These are phyloP conservation scores for Picea abies DNA, from an alignment of 83 land plant genomes.

Conservation along the genomic window DNA sequence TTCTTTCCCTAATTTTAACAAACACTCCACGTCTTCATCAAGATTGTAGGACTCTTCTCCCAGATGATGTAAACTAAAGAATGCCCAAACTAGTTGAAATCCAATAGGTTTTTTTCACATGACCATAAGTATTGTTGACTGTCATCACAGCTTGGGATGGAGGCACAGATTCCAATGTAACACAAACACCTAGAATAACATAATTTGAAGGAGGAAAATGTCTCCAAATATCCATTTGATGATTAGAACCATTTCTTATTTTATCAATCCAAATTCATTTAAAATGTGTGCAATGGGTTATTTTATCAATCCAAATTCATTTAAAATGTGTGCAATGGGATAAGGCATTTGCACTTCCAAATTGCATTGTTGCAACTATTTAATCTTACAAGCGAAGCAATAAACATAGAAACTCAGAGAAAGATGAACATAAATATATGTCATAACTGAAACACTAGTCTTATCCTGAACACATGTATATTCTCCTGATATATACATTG, in stretches of 20 bases:
- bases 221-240: constrained; percentile 83
- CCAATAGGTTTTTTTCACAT: constrained; percentile 76
- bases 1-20: no score
- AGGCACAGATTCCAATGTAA: constrained; percentile 84
- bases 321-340: constrained; percentile 84
- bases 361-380: constrained; percentile 60
- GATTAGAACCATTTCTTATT: constrained; percentile 48
- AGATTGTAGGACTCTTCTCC: constrained; percentile 14
- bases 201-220: constrained; percentile 90
- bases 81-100: constrained; percentile 67
- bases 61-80: constrained; percentile 30
- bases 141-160: constrained; percentile 95
- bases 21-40: constrained; percentile 51
- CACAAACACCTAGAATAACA: constrained; percentile 88
- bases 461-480: constrained; percentile 88
- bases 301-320: constrained; percentile 76
- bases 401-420: constrained; percentile 79
- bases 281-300: constrained; percentile 83
- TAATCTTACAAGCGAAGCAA: constrained; percentile 77
- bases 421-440: constrained; percentile 73
- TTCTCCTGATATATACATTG: constrained; percentile 82
- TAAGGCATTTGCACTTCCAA: constrained; percentile 70
- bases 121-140: constrained; percentile 75
- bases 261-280: constrained; percentile 81
- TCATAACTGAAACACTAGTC: constrained; percentile 55